Base-by-base conservation (phyloP, 805 yeast genomes). In the Groenewaldozyma tartarivorans region DNA sequence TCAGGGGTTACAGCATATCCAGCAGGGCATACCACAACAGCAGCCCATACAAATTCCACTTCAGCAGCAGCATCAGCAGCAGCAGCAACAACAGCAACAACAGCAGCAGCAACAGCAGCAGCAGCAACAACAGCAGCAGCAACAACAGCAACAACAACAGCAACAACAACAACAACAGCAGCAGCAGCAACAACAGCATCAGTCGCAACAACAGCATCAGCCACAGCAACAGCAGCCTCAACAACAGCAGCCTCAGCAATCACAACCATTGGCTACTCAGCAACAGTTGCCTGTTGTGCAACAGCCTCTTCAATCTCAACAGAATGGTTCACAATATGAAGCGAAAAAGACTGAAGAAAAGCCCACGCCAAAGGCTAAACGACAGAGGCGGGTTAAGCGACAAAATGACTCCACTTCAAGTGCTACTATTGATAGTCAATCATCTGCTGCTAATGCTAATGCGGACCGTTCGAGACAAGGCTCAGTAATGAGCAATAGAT, bases 1-100 rank as follows among this genome's bases (percentile, higher is more conserved):
- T 13, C 44, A 36, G 17, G 41, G 42, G 39, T 46, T 41, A 42
- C 46, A 44, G 41, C 44, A 30, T 20, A 32, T n/a, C 15, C 33
- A 20, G n/a, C 42, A 39, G 32, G 5, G 18, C 5, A 27, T 17
- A 20, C 41, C 34, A 19, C 42, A 33, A 5, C 38, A 32, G 39
- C 38, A 33, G 18, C 42, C 42, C 3, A 40, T 11, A 20, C 35
- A 26, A 5, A 22, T 15, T 19, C 39, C 20, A 16, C 38, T 11
- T 17, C 33, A 24, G 17, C 40, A 36, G 31, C 40, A 36, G 31
- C 18, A 20, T 32, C 42, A 21, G 2, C 33, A 6, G 16, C 34
- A 24, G 19, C 33, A 6, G n/a, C 29, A 17, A 7, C 33, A 11
- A n/a, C 26, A 15, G 20, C 42, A n/a, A 27, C 35, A 13, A 16